Evolutionary conservation across 208 protist genomes (phyloP).

Genomic region (Wallacemonas sp.): DNA sequence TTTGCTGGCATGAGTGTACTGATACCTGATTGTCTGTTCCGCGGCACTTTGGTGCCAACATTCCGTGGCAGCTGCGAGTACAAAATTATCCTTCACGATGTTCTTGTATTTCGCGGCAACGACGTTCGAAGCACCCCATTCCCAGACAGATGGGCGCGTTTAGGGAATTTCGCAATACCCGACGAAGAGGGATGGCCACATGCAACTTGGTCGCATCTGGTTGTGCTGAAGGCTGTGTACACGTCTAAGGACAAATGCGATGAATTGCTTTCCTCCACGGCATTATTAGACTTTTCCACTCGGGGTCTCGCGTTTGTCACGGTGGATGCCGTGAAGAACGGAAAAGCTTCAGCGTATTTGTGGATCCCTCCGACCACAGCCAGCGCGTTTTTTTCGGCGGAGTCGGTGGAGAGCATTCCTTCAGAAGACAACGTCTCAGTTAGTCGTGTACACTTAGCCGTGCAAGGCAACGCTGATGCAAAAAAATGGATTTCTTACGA

Average conservation of each 20-base stretch:
- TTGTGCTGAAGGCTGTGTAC: constrained; percentile 59
- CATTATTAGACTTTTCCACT: constrained; percentile 45
- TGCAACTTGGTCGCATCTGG: constrained; percentile 38
- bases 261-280: constrained; percentile 9
- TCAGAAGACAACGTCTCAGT: constrained; percentile 32
- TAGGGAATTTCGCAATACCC: constrained; percentile 59
- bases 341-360: constrained; percentile 23
- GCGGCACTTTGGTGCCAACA: constrained; percentile 55
- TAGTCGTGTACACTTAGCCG: constrained; percentile 37
- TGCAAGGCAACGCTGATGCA: constrained; percentile 26
- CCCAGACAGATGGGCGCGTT: constrained; percentile 48
- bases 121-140: constrained; percentile 54
- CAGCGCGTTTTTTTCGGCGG: constrained; percentile 48
- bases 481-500: constrained; percentile 50
- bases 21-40: constrained; percentile 54
- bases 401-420: constrained; percentile 23
- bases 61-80: constrained; percentile 51
- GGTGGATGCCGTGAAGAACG: constrained; percentile 11
- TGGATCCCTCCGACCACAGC: constrained; percentile 59
- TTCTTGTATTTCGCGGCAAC: constrained; percentile 60
- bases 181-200: constrained; percentile 72
- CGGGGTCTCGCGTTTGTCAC: constrained; percentile 65
- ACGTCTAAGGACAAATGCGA: constrained; percentile 1
- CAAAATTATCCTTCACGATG: constrained; percentile 75
- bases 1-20: constrained; percentile 30